Percentiles rank a stretch among this genome's conserved stretches.
Evolutionary conservation across 306 rosid species (phyloP).

Genomic region (Pyrus bretschneideri): DNA sequence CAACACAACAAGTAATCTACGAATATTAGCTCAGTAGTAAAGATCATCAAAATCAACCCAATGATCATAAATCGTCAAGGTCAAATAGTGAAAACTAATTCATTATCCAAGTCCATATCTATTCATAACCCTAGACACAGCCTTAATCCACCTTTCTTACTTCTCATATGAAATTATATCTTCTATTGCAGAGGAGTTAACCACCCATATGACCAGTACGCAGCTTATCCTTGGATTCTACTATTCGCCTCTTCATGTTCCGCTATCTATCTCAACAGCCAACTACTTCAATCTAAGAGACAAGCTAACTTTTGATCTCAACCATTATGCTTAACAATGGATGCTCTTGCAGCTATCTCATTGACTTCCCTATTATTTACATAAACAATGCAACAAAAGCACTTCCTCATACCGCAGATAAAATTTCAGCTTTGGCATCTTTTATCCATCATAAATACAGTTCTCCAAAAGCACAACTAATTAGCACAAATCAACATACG

Average conservation of each 20-base stretch:
- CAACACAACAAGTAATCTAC: neutral
- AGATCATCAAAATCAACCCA: neutral
- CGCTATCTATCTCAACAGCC: neutral
- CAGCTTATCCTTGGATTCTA: slow-evolving; percentile 1
- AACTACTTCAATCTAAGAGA: neutral
- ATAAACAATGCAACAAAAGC: neutral
- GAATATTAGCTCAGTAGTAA: neutral
- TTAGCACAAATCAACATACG: neutral
- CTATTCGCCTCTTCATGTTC: neutral
- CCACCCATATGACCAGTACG: neutral
- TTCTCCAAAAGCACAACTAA: neutral
- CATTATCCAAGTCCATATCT: neutral
- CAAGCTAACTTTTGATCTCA: neutral
- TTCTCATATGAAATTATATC: neutral
- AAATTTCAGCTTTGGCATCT: neutral
- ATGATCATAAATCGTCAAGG: neutral
- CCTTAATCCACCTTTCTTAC: neutral
- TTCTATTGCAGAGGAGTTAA: neutral
- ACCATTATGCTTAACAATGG: neutral
- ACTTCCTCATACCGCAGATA: neutral
- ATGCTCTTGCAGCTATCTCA: neutral
- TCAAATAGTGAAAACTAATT: neutral
- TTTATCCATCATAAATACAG: neutral
- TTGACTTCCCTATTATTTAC: neutral
- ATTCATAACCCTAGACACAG: neutral